Percentiles rank a stretch among this genome's conserved stretches.
phyloP scores from a whole-genome alignment of 1,284 basidiomycete species.

The Cystobasidium slooffiae region DNA sequence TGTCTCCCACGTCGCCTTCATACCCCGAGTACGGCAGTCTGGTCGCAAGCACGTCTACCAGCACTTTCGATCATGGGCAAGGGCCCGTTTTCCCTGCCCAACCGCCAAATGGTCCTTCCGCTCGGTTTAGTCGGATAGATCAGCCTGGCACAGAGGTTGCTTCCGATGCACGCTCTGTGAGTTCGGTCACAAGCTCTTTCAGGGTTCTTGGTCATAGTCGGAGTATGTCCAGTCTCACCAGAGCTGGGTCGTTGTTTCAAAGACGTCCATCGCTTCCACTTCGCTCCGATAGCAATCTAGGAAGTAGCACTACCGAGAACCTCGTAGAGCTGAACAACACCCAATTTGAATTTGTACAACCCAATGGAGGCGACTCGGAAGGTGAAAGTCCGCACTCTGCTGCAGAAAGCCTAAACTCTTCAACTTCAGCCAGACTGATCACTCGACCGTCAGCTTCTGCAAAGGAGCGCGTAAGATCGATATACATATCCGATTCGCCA shows the following conservation, averaged over 20 bases:
- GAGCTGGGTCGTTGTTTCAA: conserved; percentile 13
- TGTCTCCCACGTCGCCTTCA: neutral
- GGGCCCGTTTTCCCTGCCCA: neutral
- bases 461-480: conserved; percentile 33
- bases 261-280: conserved; percentile 27
- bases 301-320: neutral
- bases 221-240: conserved; percentile 27
- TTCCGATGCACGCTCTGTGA: conserved; percentile 3
- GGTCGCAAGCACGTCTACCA: neutral
- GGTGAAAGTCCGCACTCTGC: conserved; percentile 1
- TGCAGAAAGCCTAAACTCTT: neutral
- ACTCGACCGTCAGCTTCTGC: conserved; percentile 12
- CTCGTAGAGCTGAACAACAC: conserved; percentile 19
- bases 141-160: neutral
- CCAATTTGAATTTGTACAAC: conserved; percentile 34
- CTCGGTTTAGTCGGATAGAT: neutral
- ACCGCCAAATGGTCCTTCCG: too few relatives aligned
- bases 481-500: conserved; percentile 6
- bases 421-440: neutral
- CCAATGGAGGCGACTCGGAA: neutral
- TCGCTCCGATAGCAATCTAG: neutral
- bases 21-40: neutral
- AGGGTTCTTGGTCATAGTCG: conserved; percentile 8
- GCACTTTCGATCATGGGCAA: too few relatives aligned
- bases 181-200: neutral